Conservation (phyloP, 306 rosid genomes). For the Calophaca sinica region DNA sequence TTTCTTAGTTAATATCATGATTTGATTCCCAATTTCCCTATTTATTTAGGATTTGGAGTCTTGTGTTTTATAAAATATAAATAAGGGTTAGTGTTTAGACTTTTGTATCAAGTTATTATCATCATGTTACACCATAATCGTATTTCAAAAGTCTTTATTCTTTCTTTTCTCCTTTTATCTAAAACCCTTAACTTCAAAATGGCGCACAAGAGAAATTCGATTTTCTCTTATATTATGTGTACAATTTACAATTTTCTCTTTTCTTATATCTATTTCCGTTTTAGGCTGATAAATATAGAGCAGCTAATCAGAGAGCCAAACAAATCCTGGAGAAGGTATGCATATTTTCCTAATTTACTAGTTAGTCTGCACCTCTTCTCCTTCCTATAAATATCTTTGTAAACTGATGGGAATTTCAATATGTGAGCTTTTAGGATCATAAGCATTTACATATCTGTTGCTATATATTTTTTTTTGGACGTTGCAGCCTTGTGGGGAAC, state of each 20-base stretch:
- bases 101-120: no score
- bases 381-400: slow-evolving; percentile 1
- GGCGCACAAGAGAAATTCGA: slow-evolving; percentile 4
- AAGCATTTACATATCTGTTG: slow-evolving; percentile 1
- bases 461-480: slow-evolving; percentile 12
- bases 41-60: no score
- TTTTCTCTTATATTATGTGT: slow-evolving; percentile 12
- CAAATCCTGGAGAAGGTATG: slow-evolving; percentile 79
- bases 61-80: no score
- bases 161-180: not conserved
- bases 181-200: not conserved
- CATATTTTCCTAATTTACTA: not conserved
- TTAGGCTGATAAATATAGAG: slow-evolving; percentile 72
- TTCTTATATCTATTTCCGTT: slow-evolving; percentile 28
- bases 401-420: slow-evolving; percentile 17
- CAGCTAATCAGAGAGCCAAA: slow-evolving; percentile 73
- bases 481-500: not conserved
- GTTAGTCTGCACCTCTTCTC: not conserved
- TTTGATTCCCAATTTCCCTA: no score
- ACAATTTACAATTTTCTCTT: not conserved
- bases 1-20: no score
- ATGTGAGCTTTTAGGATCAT: slow-evolving; percentile 1
- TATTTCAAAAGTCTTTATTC: not conserved
- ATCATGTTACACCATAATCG: no score
- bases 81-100: no score